Base-by-base conservation (phyloP, 1,284 basidiomycete species). In the Ustilago shanxiensis region DNA sequence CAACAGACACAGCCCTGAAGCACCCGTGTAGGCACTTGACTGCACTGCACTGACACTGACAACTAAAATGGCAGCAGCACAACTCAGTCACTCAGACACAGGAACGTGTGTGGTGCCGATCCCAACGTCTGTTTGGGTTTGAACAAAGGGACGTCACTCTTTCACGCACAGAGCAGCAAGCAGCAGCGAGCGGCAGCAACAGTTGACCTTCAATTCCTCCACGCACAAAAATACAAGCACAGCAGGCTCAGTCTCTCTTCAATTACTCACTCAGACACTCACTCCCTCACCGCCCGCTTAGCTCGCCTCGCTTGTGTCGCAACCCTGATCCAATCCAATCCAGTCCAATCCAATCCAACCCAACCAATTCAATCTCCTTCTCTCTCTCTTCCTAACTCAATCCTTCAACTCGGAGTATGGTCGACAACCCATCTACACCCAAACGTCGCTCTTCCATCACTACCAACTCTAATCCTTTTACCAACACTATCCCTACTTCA, bases 381-480 rank as follows among this genome's bases (percentile, higher is more conserved):
- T 35, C 16, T 18, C 35, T 55, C 9, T 26, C 35, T 55, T 37
- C 33, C 35, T 13, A 55, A 18, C 53, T 47, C 47, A 20, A 29
- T 24, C 28, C 35, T 33, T 47, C 26, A 5, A 39, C 22, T 62
- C 63, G 63, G 69, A 66, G 64, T 51, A 72, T 72, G 69, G 41
- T 56, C 69, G 59, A 66, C 35, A 45, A 8, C 35, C 31, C 60
- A 31, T n/a, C 29, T 33, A 49, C 41, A 56, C 24, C 47, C 7
- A n/a, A 44, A 44, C 20, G 41, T 44, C 41, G 41, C 20, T 44
- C 41, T 26, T 49, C 47, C 60, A 31, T 20, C 20, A 28, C 58
- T 22, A 45, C 47, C 20, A 9, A 49, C 56, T n/a, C 39, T 31
- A 24, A 28, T 37, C 44, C 18, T 45, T 20, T 26, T 37, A 50